A percentile compares a stretch with the other conserved stretches of the same genome.
Conservation (phyloP, 2,329 filamentous ascomycete genomes). For the Apiospora aurea region DNA sequence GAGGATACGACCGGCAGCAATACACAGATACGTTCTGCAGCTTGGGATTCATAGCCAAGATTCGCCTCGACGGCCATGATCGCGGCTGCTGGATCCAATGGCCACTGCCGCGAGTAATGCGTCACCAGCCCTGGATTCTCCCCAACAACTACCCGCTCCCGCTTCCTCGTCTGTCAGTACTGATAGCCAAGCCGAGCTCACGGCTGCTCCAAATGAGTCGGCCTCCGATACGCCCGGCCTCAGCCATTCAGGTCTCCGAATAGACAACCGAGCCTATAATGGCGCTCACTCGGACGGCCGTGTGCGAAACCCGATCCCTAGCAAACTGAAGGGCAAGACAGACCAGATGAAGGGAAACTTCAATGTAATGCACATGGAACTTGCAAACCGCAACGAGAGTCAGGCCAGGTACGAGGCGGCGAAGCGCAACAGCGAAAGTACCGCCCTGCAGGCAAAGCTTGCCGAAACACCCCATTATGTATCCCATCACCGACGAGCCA, state of each 20-base stretch:
- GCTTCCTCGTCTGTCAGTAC: conserved; percentile 15
- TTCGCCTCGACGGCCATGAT: conserved; percentile 20
- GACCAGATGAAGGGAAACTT: conserved; percentile 66
- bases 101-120: conserved; percentile 24
- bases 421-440: conserved; percentile 68
- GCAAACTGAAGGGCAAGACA: conserved; percentile 66
- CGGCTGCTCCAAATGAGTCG: background rate
- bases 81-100: conserved; percentile 21
- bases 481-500: conserved; percentile 53
- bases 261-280: conserved; percentile 28
- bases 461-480: conserved; percentile 63
- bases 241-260: conserved; percentile 26
- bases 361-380: conserved; percentile 67
- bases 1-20: background rate
- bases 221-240: background rate
- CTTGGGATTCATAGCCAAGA: background rate
- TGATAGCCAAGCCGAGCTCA: background rate
- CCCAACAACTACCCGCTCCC: conserved; percentile 13
- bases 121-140: conserved; percentile 10
- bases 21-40: conserved; percentile 7
- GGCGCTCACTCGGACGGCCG: conserved; percentile 52
- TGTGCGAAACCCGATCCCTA: conserved; percentile 65
- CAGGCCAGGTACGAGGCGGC: conserved; percentile 61
- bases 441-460: conserved; percentile 62
- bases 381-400: conserved; percentile 52